A percentile compares a stretch with the other conserved stretches of the same genome.
These are phyloP conservation scores for Fragosphaeria purpurea DNA, from an alignment of 2,329 filamentous ascomycete species.

Conservation along the genomic window DNA sequence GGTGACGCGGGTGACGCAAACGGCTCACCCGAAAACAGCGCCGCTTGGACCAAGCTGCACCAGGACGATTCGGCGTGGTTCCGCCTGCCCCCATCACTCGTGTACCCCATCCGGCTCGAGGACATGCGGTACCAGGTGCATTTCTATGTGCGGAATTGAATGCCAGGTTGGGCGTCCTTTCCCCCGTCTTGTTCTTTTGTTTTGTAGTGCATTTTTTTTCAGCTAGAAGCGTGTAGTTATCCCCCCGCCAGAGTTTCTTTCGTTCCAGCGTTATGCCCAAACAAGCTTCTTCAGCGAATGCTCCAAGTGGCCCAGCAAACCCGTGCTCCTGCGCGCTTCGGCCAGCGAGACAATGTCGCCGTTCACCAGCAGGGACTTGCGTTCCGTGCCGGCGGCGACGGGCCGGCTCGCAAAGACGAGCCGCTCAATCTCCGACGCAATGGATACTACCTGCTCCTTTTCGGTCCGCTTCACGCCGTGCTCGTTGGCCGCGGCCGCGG, in stretches of 20 bases:
- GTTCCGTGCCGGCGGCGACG: conserved; percentile 26
- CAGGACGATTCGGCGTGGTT: conserved; percentile 80
- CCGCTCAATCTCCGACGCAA: conserved; percentile 69
- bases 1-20: not conserved
- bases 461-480: conserved; percentile 33
- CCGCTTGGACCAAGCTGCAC: conserved; percentile 63
- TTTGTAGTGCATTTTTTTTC: no score
- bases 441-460: conserved; percentile 46
- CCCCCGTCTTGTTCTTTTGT: no score
- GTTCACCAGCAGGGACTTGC: conserved; percentile 40
- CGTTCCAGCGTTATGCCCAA: conserved; percentile 45
- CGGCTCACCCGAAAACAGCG: not conserved
- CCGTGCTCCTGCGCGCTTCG: conserved; percentile 80
- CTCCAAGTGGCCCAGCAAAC: conserved; percentile 74
- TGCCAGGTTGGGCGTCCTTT: no score
- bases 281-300: conserved; percentile 91
- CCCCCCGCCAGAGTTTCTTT: no score
- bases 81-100: conserved; percentile 54
- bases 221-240: no score
- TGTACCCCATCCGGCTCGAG: conserved; percentile 78
- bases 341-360: conserved; percentile 71
- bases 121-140: conserved; percentile 95
- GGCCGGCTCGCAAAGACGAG: conserved; percentile 44
- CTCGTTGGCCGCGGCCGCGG: conserved; percentile 31
- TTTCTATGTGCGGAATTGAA: conserved; percentile 49